Percentiles rank a stretch among this genome's conserved stretches.
Conservation (phyloP, 306 rosid genomes). For the Quercus glauca region DNA sequence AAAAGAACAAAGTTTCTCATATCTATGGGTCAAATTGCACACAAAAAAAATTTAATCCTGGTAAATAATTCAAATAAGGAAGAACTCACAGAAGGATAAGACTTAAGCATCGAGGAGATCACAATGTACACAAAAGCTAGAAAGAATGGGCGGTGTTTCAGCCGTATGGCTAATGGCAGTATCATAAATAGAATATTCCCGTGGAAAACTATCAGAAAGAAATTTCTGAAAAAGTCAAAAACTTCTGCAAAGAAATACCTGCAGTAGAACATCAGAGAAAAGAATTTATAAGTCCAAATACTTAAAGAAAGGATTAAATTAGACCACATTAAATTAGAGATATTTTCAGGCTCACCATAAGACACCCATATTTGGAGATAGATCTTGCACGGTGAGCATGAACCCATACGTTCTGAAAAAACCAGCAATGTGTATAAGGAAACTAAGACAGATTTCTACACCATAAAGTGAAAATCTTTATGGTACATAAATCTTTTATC, state of each 20-base stretch:
- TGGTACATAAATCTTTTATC: not conserved
- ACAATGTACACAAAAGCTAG: slow-evolving; percentile 71
- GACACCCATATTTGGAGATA: slow-evolving; percentile 91
- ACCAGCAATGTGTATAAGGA: slow-evolving; percentile 27
- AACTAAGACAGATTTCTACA: slow-evolving; percentile 4
- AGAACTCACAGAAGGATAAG: slow-evolving; percentile 78
- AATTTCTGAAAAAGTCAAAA: slow-evolving; percentile 79
- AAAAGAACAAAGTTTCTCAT: not conserved
- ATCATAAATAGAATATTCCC: slow-evolving; percentile 84
- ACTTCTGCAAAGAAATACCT: slow-evolving; percentile 99
- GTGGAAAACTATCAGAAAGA: slow-evolving; percentile 85
- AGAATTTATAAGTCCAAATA: slow-evolving; percentile 18
- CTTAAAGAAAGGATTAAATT: slow-evolving; percentile 1
- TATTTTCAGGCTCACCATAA: slow-evolving; percentile 62
- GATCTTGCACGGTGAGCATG: slow-evolving; percentile 84
- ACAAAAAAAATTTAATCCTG: not conserved
- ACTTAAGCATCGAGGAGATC: slow-evolving; percentile 77
- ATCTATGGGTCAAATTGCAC: not conserved
- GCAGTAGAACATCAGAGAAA: slow-evolving; percentile 27
- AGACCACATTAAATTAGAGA: not conserved
- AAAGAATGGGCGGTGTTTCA: slow-evolving; percentile 86
- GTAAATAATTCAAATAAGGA: not conserved
- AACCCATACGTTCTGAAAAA: slow-evolving; percentile 89
- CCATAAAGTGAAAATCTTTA: slow-evolving; percentile 11
- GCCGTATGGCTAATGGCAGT: slow-evolving; percentile 77